Conservation (phyloP, 352 stramenopile genomes). For the Globisporangium splendens region DNA sequence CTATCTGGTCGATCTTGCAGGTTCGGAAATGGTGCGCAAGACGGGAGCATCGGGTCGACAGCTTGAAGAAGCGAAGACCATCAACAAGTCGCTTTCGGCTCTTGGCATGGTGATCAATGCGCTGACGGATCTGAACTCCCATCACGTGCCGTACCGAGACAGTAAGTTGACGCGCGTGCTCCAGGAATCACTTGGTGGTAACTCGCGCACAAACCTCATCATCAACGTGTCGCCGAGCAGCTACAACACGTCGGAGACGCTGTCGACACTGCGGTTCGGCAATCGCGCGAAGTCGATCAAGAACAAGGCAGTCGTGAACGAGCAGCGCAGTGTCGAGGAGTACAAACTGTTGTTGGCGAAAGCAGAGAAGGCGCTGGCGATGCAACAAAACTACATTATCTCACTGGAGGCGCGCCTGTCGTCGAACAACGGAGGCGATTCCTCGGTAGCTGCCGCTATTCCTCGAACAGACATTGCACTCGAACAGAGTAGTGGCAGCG, state of each 20-base stretch:
- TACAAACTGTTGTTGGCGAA: conserved; percentile 85
- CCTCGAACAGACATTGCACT: neutral
- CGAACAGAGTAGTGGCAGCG: conserved; percentile 3
- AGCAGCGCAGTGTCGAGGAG: conserved; percentile 88
- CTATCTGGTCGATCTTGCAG: conserved; percentile 92
- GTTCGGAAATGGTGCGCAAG: conserved; percentile 94
- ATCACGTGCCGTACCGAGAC: conserved; percentile 88
- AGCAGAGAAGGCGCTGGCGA: conserved; percentile 75
- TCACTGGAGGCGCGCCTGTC: conserved; percentile 60
- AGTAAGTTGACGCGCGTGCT: conserved; percentile 91
- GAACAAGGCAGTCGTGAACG: conserved; percentile 94
- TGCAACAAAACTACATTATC: conserved; percentile 83
- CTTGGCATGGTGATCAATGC: conserved; percentile 95
- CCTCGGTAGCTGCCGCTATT: neutral
- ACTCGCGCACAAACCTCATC: conserved; percentile 92
- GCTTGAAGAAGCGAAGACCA: conserved; percentile 95
- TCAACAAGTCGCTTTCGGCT: conserved; percentile 94
- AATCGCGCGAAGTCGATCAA: conserved; percentile 93
- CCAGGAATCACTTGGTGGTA: conserved; percentile 92
- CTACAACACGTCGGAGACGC: conserved; percentile 90
- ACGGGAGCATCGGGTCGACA: conserved; percentile 86
- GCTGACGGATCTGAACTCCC: conserved; percentile 77
- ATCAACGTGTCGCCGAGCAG: conserved; percentile 90
- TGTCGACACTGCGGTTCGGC: conserved; percentile 91
- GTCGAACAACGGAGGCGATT: conserved; percentile 17